Evolutionary conservation across 495 filamentous ascomycete genomes (phyloP).

Genomic region (Xylaria longipes): DNA sequence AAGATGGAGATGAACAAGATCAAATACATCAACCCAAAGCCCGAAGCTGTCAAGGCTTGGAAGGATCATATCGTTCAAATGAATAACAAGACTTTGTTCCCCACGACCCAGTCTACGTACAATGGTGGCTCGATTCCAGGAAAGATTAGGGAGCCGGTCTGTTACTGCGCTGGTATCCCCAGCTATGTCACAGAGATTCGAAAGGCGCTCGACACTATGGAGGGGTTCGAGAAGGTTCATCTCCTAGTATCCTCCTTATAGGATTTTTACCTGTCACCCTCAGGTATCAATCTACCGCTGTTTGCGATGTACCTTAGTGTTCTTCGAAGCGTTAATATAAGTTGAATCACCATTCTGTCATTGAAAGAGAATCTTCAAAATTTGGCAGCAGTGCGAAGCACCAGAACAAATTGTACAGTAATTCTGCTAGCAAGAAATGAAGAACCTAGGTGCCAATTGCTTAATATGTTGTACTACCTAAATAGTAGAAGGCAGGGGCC

Average conservation of each 20-base stretch:
- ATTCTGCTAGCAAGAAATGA: too few relatives aligned
- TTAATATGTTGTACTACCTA: too few relatives aligned
- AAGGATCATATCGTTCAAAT: conserved; percentile 48
- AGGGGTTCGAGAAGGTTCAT: conserved; percentile 45
- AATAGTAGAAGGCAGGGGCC: too few relatives aligned
- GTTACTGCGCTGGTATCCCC: conserved; percentile 50
- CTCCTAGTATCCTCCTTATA: not conserved
- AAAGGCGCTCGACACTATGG: conserved; percentile 34
- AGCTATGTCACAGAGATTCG: conserved; percentile 50
- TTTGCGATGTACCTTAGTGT: not conserved
- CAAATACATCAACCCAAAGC: conserved; percentile 54
- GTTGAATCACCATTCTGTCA: not conserved
- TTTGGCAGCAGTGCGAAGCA: not conserved
- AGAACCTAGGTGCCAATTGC: too few relatives aligned
- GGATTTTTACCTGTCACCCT: not conserved
- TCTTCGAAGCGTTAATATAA: not conserved
- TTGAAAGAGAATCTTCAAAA: not conserved
- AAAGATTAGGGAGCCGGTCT: conserved; percentile 55
- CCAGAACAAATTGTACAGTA: too few relatives aligned
- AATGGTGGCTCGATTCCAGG: conserved; percentile 60
- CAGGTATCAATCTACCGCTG: not conserved
- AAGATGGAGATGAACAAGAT: conserved; percentile 51
- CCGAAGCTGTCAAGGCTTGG: conserved; percentile 56
- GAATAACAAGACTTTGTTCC: conserved; percentile 55
- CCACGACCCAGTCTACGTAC: conserved; percentile 53